A percentile compares a stretch with the other conserved stretches of the same genome.
Conservation (phyloP, 345 rosid species). For the Fremontodendron californicum region DNA sequence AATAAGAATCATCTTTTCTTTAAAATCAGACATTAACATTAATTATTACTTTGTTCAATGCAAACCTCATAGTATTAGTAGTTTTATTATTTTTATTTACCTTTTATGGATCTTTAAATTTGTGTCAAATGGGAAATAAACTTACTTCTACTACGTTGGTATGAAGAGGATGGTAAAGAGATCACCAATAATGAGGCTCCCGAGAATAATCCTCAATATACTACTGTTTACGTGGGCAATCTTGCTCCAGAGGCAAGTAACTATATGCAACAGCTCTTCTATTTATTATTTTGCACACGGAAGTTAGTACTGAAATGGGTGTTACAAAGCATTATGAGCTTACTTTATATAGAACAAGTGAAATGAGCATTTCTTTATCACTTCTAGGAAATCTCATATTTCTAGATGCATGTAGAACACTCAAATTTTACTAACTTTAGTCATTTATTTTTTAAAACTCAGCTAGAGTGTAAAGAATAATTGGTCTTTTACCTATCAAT, state of each 20-base stretch:
- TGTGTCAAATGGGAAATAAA: neutral
- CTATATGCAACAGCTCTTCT: conserved; percentile 5
- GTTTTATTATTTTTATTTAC: neutral
- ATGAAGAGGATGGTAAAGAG: conserved; percentile 91
- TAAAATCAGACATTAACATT: neutral
- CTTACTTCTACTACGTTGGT: conserved; percentile 14
- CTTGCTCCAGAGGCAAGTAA: conserved; percentile 79
- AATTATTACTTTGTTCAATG: neutral
- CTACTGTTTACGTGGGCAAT: conserved; percentile 97
- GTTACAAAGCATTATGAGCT: neutral
- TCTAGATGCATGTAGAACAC: neutral
- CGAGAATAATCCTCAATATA: conserved; percentile 86
- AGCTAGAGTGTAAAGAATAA: neutral
- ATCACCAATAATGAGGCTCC: conserved; percentile 71
- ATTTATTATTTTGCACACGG: neutral
- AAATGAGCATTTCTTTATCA: neutral
- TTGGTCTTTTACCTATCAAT: neutral
- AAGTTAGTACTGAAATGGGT: neutral
- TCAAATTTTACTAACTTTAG: neutral
- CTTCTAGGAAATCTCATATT: neutral
- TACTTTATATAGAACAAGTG: neutral
- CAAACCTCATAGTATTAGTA: neutral
- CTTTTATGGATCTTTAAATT: neutral
- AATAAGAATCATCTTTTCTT: neutral
- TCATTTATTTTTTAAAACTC: no score